Evolutionary conservation across 345 rosid species (phyloP), one percentile per base, ranked within the genome.

Genomic region (Brassica cretica): DNA sequence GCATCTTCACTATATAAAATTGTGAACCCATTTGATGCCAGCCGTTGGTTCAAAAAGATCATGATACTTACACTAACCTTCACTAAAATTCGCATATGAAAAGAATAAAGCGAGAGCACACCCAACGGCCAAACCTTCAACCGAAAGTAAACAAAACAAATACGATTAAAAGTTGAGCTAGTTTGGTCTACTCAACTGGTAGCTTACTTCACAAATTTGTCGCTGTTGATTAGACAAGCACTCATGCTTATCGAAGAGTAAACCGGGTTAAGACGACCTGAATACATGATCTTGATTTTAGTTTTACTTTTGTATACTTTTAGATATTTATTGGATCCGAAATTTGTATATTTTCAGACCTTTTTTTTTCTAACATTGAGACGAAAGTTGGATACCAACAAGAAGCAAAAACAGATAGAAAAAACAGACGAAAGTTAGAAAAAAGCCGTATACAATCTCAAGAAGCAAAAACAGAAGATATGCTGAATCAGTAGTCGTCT

Each of bases 11-110:
- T 60, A 51, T 72, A 67, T 72, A 67, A 60, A 73, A 5, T 68
- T 73, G 74, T 62, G 82, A 73, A 59, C 65, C 70, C 70, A 68
- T 78, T 78, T 78, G 78, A 78, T 78, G 70, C 16, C 65, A 72
- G 16, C 74, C 78, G 74, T 78, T 61, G 74, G 78, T 78, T 15
- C 70, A 78, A 67, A 78, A 60, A 78, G 74, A 68, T 78, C 70
- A 64, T 60, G 70, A 73, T 35, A 67, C 78, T 78, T 69, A 73
- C 78, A 66, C 24, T 56, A 32, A 66, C 68, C 77, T 60, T 73
- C 82, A 24, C 77, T 66, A 15, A 66, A 66, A 78, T 73, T 72
- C 77, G 77, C 70, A 55, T 72, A 72, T 60, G 44, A 72, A 72
- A 72, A 67, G 82, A 60, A 78, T 46, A 78, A 78, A 78, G 63